These are phyloP conservation scores for Prorocentrum cordatum DNA, from an alignment of 169 alveolate genomes.

Conservation along the genomic window DNA sequence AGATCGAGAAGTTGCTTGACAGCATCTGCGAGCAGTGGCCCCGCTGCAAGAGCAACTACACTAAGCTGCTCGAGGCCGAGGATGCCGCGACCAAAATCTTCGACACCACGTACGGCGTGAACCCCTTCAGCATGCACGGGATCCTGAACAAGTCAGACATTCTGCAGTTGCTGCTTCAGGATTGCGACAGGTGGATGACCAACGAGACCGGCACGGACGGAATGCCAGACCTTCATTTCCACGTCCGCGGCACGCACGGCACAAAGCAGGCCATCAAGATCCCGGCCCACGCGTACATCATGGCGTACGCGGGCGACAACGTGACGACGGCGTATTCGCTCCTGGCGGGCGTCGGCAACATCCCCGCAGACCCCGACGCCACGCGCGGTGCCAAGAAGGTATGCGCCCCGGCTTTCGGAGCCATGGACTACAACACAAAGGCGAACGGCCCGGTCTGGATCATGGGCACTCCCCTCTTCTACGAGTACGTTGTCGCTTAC, in stretches of 20 bases:
- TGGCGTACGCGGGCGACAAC: no score
- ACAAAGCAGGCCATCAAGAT: background rate
- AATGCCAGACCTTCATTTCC: constrained; percentile 19
- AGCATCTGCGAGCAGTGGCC: constrained; percentile 9
- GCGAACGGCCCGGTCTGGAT: constrained; percentile 54
- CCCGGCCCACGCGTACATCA: constrained; percentile 37
- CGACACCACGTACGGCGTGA: background rate
- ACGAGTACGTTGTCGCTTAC: constrained; percentile 13
- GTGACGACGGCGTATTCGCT: no score
- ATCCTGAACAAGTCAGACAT: background rate
- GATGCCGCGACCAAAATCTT: no score
- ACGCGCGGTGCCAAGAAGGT: background rate
- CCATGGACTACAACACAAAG: constrained; percentile 21
- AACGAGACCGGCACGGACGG: constrained; percentile 18
- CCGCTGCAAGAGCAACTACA: background rate
- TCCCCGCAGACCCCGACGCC: no score
- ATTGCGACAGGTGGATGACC: constrained; percentile 13
- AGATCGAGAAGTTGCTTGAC: background rate
- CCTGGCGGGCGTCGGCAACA: no score
- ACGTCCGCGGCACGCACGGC: background rate
- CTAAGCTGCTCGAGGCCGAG: background rate
- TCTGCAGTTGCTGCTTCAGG: background rate
- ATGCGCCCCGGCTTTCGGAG: constrained; percentile 13
- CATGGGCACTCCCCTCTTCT: constrained; percentile 34
- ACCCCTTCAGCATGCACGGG: background rate